phyloP scores from a whole-genome alignment of 305 asterid genomes.

The Fraxinus platypoda region DNA sequence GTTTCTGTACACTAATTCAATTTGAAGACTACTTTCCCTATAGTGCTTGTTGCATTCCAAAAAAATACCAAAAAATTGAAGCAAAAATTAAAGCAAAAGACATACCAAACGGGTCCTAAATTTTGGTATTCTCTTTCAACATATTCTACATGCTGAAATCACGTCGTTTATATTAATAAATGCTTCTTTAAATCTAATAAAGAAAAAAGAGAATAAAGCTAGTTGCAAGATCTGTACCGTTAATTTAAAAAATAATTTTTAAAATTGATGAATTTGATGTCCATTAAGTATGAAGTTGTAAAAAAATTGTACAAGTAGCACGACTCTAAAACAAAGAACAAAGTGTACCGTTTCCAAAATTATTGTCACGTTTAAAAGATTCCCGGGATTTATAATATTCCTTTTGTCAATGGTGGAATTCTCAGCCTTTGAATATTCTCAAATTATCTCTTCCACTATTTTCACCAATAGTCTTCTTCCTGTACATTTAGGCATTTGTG shows the following conservation, averaged over 20 bases:
- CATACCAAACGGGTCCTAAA: no score
- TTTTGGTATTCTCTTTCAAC: neutral
- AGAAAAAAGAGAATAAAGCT: no score
- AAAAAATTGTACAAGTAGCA: no score
- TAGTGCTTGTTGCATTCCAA: neutral
- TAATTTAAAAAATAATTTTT: no score
- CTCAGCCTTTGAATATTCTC: neutral
- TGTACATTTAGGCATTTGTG: neutral
- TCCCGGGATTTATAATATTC: no score
- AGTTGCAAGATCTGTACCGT: no score
- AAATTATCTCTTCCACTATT: neutral
- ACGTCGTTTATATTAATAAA: no score
- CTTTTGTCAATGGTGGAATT: neutral
- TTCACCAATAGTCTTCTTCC: neutral
- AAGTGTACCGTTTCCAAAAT: neutral
- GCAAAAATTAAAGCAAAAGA: no score
- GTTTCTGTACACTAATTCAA: neutral
- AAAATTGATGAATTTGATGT: no score
- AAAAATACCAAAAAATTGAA: neutral
- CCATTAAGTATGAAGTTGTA: no score
- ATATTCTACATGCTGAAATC: neutral
- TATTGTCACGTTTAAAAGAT: neutral
- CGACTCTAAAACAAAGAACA: neutral
- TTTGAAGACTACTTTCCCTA: neutral
- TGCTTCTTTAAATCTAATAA: no score